A percentile compares a stretch with the other conserved stretches of the same genome.
These are phyloP conservation scores for Hypoxylon rickii DNA, from an alignment of 495 filamentous ascomycete genomes.

Conservation along the genomic window DNA sequence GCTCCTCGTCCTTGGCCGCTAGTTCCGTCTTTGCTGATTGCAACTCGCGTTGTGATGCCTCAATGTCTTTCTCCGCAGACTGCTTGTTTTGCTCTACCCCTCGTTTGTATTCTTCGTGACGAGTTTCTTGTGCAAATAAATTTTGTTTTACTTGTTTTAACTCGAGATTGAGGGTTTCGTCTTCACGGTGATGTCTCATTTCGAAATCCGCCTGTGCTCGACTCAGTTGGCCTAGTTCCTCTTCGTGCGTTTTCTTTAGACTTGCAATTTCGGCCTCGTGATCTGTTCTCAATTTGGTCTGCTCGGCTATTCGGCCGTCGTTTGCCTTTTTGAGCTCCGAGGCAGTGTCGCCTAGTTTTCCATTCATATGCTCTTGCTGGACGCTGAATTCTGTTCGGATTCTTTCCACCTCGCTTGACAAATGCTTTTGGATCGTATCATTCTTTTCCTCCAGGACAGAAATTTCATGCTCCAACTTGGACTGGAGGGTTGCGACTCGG, in stretches of 20 bases:
- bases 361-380: not conserved
- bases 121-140: not conserved
- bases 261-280: not conserved
- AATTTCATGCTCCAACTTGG: not conserved
- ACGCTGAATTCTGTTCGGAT: not conserved
- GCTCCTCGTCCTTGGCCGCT: not conserved
- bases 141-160: not conserved
- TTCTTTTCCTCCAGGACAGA: not conserved
- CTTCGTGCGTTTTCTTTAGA: not conserved
- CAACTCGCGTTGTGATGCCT: not conserved
- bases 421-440: not conserved
- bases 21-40: not conserved
- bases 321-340: not conserved
- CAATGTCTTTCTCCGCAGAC: not conserved
- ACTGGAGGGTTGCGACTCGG: not conserved
- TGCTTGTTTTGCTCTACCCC: not conserved
- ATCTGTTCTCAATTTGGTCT: not conserved
- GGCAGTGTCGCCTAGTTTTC: not conserved
- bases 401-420: not conserved
- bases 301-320: not conserved
- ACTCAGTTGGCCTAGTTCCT: not conserved
- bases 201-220: not conserved
- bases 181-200: not conserved
- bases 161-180: not conserved
- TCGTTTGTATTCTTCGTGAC: not conserved